Percentiles rank a stretch among this genome's conserved stretches.
Conservation (phyloP, 176 grass and related monocot species). For the Pontederia crassipes region DNA sequence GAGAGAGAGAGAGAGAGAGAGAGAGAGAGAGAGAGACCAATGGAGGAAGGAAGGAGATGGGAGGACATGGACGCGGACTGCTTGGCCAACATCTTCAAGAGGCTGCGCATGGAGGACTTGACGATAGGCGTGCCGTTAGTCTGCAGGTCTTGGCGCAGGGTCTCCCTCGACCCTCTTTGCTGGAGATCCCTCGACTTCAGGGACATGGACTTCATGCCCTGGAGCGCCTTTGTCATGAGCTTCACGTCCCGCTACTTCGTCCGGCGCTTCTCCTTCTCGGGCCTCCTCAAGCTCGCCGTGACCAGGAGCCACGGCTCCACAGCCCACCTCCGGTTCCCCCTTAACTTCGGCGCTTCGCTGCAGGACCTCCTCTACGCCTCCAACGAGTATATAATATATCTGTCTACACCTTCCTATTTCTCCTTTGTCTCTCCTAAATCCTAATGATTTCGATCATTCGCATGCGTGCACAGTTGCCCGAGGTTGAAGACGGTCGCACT, state of each 20-base stretch:
- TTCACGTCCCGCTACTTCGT: not conserved
- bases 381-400: not conserved
- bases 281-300: not conserved
- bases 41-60: slow-evolving; percentile 5
- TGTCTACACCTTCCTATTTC: not conserved
- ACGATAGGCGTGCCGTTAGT: not conserved
- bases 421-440: not conserved
- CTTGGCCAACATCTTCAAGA: not conserved
- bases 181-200: not conserved
- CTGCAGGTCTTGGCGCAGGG: not conserved
- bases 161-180: not conserved
- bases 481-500: not conserved
- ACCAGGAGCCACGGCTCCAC: not conserved
- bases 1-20: too few relatives aligned
- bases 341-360: not conserved
- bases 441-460: not conserved
- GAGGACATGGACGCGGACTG: slow-evolving; percentile 3
- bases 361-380: not conserved
- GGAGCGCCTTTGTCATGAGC: not conserved
- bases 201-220: not conserved
- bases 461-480: not conserved
- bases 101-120: not conserved
- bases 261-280: not conserved
- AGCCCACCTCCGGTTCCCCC: not conserved
- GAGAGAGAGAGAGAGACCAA: too few relatives aligned